Conservation (phyloP, 1,284 basidiomycete species). For the Ganoderma multipileum region DNA sequence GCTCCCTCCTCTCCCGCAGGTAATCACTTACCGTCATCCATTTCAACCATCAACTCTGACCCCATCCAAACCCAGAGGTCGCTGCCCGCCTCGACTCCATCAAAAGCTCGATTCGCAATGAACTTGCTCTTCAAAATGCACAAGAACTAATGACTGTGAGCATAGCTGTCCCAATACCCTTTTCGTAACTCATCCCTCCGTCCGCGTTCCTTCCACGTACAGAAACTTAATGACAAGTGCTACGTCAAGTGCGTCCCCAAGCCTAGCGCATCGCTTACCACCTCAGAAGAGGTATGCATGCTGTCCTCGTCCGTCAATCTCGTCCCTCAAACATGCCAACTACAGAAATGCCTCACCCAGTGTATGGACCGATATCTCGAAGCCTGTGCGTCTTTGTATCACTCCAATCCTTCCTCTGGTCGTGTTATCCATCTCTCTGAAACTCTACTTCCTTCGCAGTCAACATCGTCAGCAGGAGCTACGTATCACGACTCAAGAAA, state of each 20-base stretch:
- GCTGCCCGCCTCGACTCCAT: conserved; percentile 70
- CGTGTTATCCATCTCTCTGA: background rate
- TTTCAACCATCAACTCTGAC: background rate
- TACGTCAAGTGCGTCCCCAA: conserved; percentile 82
- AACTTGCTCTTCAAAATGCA: conserved; percentile 77
- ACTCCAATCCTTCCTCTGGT: background rate
- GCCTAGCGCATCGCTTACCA: conserved; percentile 71
- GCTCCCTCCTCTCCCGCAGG: conserved; percentile 43
- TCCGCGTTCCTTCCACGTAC: conserved; percentile 5
- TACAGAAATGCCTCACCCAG: conserved; percentile 73
- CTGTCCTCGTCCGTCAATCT: background rate
- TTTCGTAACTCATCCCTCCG: background rate
- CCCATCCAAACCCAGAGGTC: conserved; percentile 50
- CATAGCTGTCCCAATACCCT: conserved; percentile 8
- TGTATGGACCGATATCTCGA: conserved; percentile 87
- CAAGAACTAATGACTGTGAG: conserved; percentile 84
- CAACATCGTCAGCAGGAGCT: conserved; percentile 76
- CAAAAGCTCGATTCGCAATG: conserved; percentile 72
- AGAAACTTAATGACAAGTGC: conserved; percentile 84
- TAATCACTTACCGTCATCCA: conserved; percentile 27
- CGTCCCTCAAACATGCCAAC: background rate
- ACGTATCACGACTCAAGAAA: conserved; percentile 62
- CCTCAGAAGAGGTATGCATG: conserved; percentile 72
- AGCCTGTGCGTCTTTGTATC: conserved; percentile 67
- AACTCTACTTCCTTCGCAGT: conserved; percentile 49